Evolutionary conservation across 345 rosid genomes (phyloP).

Genomic region (Citrus trifoliata): DNA sequence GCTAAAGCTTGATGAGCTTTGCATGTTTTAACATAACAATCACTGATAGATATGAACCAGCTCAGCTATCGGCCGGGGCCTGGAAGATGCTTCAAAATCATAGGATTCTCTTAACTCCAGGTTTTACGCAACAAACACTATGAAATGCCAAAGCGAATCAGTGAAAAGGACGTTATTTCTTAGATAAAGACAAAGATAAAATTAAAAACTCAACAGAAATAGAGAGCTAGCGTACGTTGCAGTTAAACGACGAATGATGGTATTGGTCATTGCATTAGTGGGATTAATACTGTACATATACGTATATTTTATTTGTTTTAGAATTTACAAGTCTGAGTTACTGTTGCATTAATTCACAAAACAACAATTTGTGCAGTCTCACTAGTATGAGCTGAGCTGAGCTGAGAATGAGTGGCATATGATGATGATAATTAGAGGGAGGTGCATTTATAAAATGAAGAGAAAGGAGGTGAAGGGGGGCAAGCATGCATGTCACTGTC

Average conservation of each 20-base stretch:
- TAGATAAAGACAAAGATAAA: constrained; percentile 18
- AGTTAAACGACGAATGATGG: background rate
- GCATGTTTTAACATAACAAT: too few species aligned
- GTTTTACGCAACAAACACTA: background rate
- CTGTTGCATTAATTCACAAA: background rate
- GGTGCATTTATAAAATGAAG: background rate
- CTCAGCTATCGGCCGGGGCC: background rate
- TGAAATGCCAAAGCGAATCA: background rate
- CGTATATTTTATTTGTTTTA: too few species aligned
- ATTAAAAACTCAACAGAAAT: background rate
- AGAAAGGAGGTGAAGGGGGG: background rate
- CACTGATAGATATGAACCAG: too few species aligned
- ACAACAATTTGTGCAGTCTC: background rate
- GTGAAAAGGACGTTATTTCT: constrained; percentile 20
- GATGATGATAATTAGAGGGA: background rate
- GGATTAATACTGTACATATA: too few species aligned
- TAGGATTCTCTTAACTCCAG: constrained; percentile 4
- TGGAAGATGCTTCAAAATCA: background rate
- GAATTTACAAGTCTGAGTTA: background rate
- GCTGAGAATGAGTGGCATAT: background rate
- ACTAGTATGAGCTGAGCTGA: too few species aligned
- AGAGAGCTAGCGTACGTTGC: background rate
- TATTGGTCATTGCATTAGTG: too few species aligned
- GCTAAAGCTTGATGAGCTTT: too few species aligned
- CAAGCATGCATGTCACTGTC: constrained; percentile 22